Evolutionary conservation across 345 rosid genomes (phyloP).

Genomic region (Pistacia vera): DNA sequence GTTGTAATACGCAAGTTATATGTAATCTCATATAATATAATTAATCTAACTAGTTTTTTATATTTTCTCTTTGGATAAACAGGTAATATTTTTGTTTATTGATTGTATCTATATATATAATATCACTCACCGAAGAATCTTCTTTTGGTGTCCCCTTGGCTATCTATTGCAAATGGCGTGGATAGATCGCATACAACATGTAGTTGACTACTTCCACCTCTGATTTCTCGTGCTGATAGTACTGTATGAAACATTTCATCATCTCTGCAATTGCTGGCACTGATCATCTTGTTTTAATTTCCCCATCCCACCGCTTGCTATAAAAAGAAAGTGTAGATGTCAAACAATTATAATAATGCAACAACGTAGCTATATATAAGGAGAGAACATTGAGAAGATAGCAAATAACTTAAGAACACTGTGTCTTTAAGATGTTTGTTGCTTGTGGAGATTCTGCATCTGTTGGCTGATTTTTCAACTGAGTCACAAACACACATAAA

Average conservation of each 20-base stretch:
- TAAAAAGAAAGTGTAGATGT: neutral
- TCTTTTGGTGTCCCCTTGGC: neutral
- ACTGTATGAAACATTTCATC: slow-evolving; percentile 10
- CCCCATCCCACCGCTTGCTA: neutral
- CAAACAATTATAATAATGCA: neutral
- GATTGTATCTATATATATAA: neutral
- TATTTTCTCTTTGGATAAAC: no score
- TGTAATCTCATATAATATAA: no score
- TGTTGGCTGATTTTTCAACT: no score
- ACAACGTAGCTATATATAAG: no score
- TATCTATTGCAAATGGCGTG: neutral
- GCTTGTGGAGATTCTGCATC: neutral
- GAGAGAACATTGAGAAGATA: neutral
- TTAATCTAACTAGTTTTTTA: no score
- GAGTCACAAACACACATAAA: no score
- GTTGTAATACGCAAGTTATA: no score
- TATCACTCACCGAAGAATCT: neutral
- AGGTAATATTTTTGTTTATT: no score
- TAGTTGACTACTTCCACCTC: neutral
- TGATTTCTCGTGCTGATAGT: neutral
- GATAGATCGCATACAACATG: slow-evolving; percentile 1
- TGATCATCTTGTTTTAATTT: neutral
- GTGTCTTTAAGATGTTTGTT: neutral
- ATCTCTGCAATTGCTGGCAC: no score
- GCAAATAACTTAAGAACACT: neutral